phyloP scores from a whole-genome alignment of 2,329 filamentous ascomycete genomes.

The Cadophora gregata region DNA sequence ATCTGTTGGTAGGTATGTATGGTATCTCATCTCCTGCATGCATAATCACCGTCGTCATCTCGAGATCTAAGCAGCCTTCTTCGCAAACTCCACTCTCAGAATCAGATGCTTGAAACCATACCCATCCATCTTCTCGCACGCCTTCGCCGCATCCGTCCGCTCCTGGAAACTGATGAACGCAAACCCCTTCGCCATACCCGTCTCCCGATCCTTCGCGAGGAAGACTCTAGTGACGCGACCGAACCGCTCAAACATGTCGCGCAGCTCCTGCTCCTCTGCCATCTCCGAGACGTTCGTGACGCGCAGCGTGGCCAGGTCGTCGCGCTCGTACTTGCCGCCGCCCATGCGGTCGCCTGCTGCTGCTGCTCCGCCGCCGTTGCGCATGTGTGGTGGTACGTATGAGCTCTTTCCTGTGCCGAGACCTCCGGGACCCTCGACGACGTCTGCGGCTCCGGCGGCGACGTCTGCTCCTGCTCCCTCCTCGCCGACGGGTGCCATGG shows the following conservation, averaged over 20 bases:
- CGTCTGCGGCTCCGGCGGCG: slow-evolving; percentile 55
- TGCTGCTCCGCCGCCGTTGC: slow-evolving; percentile 67
- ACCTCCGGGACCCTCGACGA: slow-evolving; percentile 56
- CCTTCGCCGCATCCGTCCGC: slow-evolving; percentile 85
- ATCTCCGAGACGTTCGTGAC: slow-evolving; percentile 99
- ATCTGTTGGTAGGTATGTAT: slow-evolving; percentile 23
- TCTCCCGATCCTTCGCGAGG: slow-evolving; percentile 96
- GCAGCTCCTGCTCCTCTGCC: slow-evolving; percentile 93
- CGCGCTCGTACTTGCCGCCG: slow-evolving; percentile 87
- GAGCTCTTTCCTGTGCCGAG: slow-evolving; percentile 74
- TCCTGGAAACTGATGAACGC: slow-evolving; percentile 98
- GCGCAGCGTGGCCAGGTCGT: slow-evolving; percentile 93
- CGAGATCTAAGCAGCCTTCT: slow-evolving; percentile 59
- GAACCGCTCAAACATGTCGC: slow-evolving; percentile 97
- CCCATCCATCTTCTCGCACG: slow-evolving; percentile 97
- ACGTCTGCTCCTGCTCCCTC: slow-evolving; percentile 56
- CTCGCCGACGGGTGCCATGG: slow-evolving; percentile 87
- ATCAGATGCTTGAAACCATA: slow-evolving; percentile 90
- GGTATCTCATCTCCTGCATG: slow-evolving; percentile 16
- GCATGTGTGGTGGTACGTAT: slow-evolving; percentile 93
- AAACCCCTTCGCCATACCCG: slow-evolving; percentile 95
- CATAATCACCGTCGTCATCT: neutral
- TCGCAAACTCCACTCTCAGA: slow-evolving; percentile 85
- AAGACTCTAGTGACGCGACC: slow-evolving; percentile 97
- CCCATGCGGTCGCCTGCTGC: slow-evolving; percentile 81